Conservation (phyloP, 169 alveolate species). For the Eimeria acervulina region DNA sequence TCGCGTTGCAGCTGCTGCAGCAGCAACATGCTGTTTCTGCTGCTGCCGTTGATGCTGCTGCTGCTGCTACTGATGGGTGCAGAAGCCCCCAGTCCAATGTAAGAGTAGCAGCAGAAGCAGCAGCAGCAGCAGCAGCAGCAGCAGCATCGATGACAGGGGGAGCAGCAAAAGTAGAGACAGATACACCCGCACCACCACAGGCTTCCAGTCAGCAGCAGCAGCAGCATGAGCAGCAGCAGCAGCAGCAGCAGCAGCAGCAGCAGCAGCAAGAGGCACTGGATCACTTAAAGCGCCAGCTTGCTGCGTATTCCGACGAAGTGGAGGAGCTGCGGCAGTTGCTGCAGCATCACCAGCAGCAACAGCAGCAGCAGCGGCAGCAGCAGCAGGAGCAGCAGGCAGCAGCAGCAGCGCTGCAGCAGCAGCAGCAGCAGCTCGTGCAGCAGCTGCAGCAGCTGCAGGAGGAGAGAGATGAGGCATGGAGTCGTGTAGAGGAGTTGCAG, state of each 20-base stretch:
- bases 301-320: conserved; percentile 16
- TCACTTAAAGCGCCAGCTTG: conserved; percentile 11
- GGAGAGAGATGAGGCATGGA: conserved; percentile 45
- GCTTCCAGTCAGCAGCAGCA: not conserved
- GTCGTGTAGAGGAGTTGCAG: conserved; percentile 39
- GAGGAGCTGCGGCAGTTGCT: conserved; percentile 66
- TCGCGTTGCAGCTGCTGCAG: conserved; percentile 53
- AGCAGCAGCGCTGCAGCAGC: conserved; percentile 30
- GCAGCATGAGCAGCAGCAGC: conserved; percentile 36
- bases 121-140: too few relatives aligned
- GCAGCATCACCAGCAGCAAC: conserved; percentile 53
- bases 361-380: conserved; percentile 50
- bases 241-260: conserved; percentile 25
- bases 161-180: not conserved
- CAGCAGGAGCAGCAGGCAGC: conserved; percentile 47
- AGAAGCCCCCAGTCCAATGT: too few relatives aligned
- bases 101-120: conserved; percentile 32
- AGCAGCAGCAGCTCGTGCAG: conserved; percentile 47
- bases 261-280: conserved; percentile 49
- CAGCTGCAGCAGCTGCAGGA: conserved; percentile 71
- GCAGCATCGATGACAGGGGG: not conserved
- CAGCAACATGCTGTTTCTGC: not conserved
- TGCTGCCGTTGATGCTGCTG: not conserved
- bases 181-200: not conserved
- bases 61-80: too few relatives aligned